These are phyloP conservation scores for Prunus mume DNA, from an alignment of 306 rosid species.

Conservation along the genomic window DNA sequence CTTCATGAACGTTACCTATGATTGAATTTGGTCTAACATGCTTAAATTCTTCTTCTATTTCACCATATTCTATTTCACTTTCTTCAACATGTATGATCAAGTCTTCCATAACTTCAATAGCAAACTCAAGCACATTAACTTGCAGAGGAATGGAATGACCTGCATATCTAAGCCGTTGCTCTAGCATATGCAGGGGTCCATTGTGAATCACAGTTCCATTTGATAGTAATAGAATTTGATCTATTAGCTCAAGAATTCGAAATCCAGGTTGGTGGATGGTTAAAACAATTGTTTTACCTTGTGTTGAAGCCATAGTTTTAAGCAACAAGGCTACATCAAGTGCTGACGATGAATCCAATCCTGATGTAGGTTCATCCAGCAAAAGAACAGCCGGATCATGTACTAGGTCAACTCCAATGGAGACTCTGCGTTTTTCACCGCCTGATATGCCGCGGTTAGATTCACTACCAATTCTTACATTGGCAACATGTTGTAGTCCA, in stretches of 20 bases:
- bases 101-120: slow-evolving; percentile 23
- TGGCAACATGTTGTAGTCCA: slow-evolving; percentile 36
- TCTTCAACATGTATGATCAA: slow-evolving; percentile 17
- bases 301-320: slow-evolving; percentile 38
- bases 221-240: slow-evolving; percentile 34
- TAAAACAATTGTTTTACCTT: slow-evolving; percentile 45
- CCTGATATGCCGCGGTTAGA: slow-evolving; percentile 40
- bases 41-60: slow-evolving; percentile 7
- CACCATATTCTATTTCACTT: slow-evolving; percentile 3
- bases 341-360: slow-evolving; percentile 47
- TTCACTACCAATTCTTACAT: slow-evolving; percentile 33
- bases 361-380: slow-evolving; percentile 51
- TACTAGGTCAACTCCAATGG: slow-evolving; percentile 42
- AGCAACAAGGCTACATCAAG: slow-evolving; percentile 39
- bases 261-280: slow-evolving; percentile 50
- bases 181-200: slow-evolving; percentile 36
- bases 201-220: slow-evolving; percentile 41
- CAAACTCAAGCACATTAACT: background rate
- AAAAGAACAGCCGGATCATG: slow-evolving; percentile 45
- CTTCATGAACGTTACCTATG: background rate
- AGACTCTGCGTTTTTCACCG: slow-evolving; percentile 41
- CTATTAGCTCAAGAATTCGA: slow-evolving; percentile 40
- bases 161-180: slow-evolving; percentile 22
- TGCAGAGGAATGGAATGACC: slow-evolving; percentile 37
- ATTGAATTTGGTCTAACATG: slow-evolving; percentile 2